These are phyloP conservation scores for Hanseniaspora taiwanica DNA, from an alignment of 805 yeast species.

Conservation along the genomic window DNA sequence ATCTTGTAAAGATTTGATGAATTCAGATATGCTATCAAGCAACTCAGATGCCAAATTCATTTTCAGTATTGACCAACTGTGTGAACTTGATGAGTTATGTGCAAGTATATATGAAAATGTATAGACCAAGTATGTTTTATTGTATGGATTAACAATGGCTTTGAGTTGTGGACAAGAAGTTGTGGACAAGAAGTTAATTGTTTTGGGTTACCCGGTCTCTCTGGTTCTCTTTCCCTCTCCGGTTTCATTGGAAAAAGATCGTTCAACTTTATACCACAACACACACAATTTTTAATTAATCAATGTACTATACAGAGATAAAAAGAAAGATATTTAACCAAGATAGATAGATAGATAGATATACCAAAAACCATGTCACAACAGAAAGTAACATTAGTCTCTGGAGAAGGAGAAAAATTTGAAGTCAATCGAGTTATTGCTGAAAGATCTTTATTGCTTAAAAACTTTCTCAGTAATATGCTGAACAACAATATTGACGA, in stretches of 20 bases:
- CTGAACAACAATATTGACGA: constrained; percentile 42
- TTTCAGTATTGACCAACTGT: constrained; percentile 11
- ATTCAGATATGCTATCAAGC: not conserved
- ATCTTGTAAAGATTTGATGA: constrained; percentile 15
- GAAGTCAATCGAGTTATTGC: constrained; percentile 72
- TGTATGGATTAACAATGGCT: not conserved
- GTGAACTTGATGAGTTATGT: constrained; percentile 69
- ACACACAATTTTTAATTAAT: too few relatives aligned
- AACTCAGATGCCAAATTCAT: not conserved
- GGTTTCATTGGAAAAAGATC: too few relatives aligned
- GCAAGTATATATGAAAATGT: constrained; percentile 85
- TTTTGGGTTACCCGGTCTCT: too few relatives aligned
- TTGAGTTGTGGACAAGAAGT: too few relatives aligned
- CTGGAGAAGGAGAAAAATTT: constrained; percentile 73
- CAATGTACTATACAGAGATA: not conserved
- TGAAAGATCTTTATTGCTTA: constrained; percentile 71
- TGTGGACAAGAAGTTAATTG: too few relatives aligned
- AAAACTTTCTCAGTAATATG: constrained; percentile 74
- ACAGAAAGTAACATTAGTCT: constrained; percentile 39
- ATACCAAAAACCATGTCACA: not conserved
- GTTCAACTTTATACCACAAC: too few relatives aligned
- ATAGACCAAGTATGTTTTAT: not conserved
- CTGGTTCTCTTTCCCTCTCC: too few relatives aligned
- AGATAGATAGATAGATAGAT: too few relatives aligned
- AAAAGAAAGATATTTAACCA: too few relatives aligned